Base-by-base conservation (phyloP, 768 basidiomycete genomes). In the Kondoa malvinella region DNA sequence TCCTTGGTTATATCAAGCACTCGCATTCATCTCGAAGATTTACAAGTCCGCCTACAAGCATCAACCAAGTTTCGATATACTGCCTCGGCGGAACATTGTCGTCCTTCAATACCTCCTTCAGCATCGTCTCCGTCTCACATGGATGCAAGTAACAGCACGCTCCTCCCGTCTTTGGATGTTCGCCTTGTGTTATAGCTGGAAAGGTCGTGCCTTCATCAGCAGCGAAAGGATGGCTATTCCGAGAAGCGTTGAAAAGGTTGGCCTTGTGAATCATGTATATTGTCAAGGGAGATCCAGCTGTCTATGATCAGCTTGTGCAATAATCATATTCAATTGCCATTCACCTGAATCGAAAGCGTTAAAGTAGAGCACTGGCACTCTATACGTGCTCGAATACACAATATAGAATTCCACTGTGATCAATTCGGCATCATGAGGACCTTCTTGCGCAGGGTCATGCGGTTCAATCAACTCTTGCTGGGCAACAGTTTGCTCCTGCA, bases 101-200 rank as follows among this genome's bases (percentile, higher is more conserved):
- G 29, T 33, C n/a, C 29, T 74, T 71, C 77, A 89, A 74, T 26
- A 94, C 78, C 77, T 92, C 89, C 26, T 79, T 78, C 1, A 92
- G 83, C 0, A 84, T 83, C 32, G 76, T 77, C 15, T 81, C 81
- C 2, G 85, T 87, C 75, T 88, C 84, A 75, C 91, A 94, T 12
- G 91, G 91, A 75, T 94, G 91, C 56, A 94, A 78, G 74, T 85
- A 89, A 89, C 89, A 94, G 66, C 83, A 85, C 8, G 86, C 84
- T 2, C 79, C 83, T 27, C 85, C 85, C 30, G 87, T 80, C 2
- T 81, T 84, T 0, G 89, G 90, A 73, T 92, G 91, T 67, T 94
- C 91, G 8, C 88, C 87, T 73, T 89, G 88, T 15, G 89, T 88
- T 12, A 94, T 29, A 15, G 30, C 33, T 33, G 61, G 61, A 27